phyloP scores from a whole-genome alignment of 2,329 filamentous ascomycete genomes.

The Scleromitrula shiraiana region DNA sequence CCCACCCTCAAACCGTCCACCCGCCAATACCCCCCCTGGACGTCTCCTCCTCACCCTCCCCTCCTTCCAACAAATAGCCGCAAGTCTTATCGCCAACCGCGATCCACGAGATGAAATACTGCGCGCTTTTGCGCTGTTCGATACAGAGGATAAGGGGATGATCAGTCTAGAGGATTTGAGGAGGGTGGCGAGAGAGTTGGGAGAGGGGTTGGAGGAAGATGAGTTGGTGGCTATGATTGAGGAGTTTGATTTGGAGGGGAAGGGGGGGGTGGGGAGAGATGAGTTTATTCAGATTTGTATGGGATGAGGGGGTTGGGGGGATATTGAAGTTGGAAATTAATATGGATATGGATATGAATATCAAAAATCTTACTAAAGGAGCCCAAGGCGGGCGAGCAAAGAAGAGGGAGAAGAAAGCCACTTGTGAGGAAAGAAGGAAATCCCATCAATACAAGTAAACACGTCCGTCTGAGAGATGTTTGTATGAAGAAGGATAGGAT shows the following conservation, averaged over 20 bases:
- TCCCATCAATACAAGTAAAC: no score
- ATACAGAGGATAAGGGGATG: constrained; percentile 82
- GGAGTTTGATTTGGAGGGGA: constrained; percentile 91
- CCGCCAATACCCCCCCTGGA: constrained; percentile 47
- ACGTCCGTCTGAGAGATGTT: no score
- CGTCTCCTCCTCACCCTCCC: constrained; percentile 61
- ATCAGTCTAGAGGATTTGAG: constrained; percentile 85
- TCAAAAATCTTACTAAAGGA: not conserved
- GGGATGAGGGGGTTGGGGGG: constrained; percentile 16
- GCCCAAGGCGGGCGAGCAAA: no score
- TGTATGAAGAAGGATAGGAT: no score
- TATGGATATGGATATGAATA: not conserved
- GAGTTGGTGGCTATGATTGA: constrained; percentile 95
- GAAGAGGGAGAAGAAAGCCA: no score
- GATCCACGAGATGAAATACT: constrained; percentile 88
- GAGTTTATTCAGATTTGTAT: constrained; percentile 46
- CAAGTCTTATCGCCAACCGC: constrained; percentile 69
- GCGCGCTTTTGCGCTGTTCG: constrained; percentile 87
- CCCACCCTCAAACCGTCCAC: constrained; percentile 34
- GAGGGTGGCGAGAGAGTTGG: constrained; percentile 80
- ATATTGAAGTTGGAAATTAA: not conserved
- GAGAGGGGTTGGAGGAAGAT: constrained; percentile 86
- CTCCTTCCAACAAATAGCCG: constrained; percentile 68
- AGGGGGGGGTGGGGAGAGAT: constrained; percentile 66
- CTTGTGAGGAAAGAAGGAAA: no score